A percentile compares a stretch with the other conserved stretches of the same genome.
Evolutionary conservation across 2,329 filamentous ascomycete species (phyloP).

Genomic region (Rhynchosporium graminicola): DNA sequence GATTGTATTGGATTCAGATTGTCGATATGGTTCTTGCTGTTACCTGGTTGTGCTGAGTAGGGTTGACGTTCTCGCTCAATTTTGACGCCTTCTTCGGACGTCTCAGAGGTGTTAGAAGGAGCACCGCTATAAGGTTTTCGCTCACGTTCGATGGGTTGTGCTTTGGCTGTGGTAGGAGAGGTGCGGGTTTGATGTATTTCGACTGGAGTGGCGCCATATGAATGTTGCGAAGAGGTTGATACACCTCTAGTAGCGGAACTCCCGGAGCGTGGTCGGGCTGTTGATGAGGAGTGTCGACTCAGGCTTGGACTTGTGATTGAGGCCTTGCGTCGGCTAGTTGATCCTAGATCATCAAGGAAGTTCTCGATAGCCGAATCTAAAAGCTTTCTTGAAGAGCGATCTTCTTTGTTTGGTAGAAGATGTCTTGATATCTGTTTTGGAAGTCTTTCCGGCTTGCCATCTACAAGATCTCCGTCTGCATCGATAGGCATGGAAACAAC

Average conservation of each 20-base stretch:
- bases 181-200: conserved; percentile 33
- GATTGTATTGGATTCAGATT: conserved; percentile 26
- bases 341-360: conserved; percentile 47
- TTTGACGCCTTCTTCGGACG: conserved; percentile 49
- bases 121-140: conserved; percentile 43
- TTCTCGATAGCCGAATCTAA: conserved; percentile 61
- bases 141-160: conserved; percentile 41
- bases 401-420: conserved; percentile 60
- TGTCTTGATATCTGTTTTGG: conserved; percentile 77
- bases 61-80: conserved; percentile 68
- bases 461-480: conserved; percentile 54
- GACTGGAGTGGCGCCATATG: conserved; percentile 25
- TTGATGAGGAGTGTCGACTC: conserved; percentile 31
- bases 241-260: background rate
- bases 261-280: conserved; percentile 7
- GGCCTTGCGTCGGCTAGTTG: conserved; percentile 45
- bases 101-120: conserved; percentile 38
- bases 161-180: conserved; percentile 30
- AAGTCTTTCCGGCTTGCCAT: conserved; percentile 69
- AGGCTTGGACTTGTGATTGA: conserved; percentile 34
- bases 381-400: conserved; percentile 44
- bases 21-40: conserved; percentile 57
- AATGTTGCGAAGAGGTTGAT: conserved; percentile 23
- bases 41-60: conserved; percentile 59
- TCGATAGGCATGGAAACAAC: conserved; percentile 70